Conservation (phyloP, 768 basidiomycete species). For the Dictyophora rubrovolvata region DNA sequence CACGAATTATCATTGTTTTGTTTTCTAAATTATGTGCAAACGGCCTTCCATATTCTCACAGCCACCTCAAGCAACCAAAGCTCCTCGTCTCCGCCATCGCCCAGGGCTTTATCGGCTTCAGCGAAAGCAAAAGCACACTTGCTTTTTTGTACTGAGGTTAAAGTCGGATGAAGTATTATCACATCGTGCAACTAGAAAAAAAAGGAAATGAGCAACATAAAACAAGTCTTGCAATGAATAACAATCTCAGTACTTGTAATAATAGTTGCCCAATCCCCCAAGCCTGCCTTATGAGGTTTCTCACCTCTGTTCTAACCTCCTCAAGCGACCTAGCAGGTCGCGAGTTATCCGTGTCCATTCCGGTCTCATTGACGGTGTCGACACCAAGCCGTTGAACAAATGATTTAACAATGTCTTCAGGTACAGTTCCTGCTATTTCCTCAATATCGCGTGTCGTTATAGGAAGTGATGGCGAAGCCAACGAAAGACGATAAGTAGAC, state of each 20-base stretch:
- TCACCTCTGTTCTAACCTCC: conserved; percentile 60
- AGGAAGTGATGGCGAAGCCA: conserved; percentile 59
- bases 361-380: conserved; percentile 40
- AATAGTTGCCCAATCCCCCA: conserved; percentile 88
- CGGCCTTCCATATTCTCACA: conserved; percentile 60
- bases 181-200: conserved; percentile 74
- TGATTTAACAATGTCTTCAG: conserved; percentile 54
- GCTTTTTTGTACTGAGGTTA: conserved; percentile 75
- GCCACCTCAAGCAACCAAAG: conserved; percentile 87
- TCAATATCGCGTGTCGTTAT: conserved; percentile 78
- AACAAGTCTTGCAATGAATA: conserved; percentile 17
- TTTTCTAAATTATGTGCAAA: conserved; percentile 17
- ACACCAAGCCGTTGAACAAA: conserved; percentile 69
- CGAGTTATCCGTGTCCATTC: conserved; percentile 36
- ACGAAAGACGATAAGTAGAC: conserved; percentile 82
- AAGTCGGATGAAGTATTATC: conserved; percentile 69
- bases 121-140: conserved; percentile 75
- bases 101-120: conserved; percentile 91
- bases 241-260: conserved; percentile 50
- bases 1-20: neutral
- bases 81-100: conserved; percentile 96
- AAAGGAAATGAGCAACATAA: conserved; percentile 7
- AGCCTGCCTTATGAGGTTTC: conserved; percentile 71
- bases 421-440: conserved; percentile 95
- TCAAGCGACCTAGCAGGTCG: conserved; percentile 37